Evolutionary conservation across 2,329 filamentous ascomycete species (phyloP).

Genomic region (Neofusicoccum ribis): DNA sequence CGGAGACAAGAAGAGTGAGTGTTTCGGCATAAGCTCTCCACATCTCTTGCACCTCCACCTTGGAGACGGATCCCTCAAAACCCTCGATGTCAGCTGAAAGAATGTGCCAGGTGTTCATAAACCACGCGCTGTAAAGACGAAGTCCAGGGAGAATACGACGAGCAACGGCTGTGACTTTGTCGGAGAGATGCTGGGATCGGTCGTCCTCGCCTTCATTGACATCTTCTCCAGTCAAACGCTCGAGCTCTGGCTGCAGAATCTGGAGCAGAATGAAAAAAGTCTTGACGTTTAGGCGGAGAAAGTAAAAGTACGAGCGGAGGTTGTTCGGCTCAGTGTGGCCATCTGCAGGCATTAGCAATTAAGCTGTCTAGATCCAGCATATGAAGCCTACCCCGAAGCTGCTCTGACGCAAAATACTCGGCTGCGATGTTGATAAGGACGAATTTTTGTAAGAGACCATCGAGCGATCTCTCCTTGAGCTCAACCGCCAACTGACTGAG

Average conservation of each 20-base stretch:
- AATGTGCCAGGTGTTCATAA: conserved; percentile 56
- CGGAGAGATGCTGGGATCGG: conserved; percentile 38
- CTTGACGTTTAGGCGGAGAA: conserved; percentile 75
- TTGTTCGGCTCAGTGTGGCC: conserved; percentile 14
- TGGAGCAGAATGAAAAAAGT: conserved; percentile 73
- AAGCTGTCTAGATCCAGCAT: not conserved
- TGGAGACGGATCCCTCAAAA: conserved; percentile 56
- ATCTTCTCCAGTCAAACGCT: conserved; percentile 52
- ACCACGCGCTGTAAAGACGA: conserved; percentile 69
- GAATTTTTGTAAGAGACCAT: conserved; percentile 72
- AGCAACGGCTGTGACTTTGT: conserved; percentile 59
- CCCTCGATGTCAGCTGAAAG: conserved; percentile 57
- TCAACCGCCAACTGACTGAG: conserved; percentile 74
- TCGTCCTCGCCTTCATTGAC: conserved; percentile 31
- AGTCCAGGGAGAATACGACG: conserved; percentile 63
- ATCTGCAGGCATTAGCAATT: conserved; percentile 1
- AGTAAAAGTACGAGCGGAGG: conserved; percentile 53
- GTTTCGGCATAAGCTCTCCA: conserved; percentile 67
- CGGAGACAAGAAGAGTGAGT: conserved; percentile 59
- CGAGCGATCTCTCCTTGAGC: conserved; percentile 66
- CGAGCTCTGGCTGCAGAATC: conserved; percentile 68
- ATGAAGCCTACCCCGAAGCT: conserved; percentile 54
- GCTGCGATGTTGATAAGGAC: conserved; percentile 84
- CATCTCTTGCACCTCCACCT: conserved; percentile 59
- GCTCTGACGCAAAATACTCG: conserved; percentile 68